These are phyloP conservation scores for Mycena haematopus DNA, from an alignment of 768 basidiomycete genomes.

Conservation along the genomic window DNA sequence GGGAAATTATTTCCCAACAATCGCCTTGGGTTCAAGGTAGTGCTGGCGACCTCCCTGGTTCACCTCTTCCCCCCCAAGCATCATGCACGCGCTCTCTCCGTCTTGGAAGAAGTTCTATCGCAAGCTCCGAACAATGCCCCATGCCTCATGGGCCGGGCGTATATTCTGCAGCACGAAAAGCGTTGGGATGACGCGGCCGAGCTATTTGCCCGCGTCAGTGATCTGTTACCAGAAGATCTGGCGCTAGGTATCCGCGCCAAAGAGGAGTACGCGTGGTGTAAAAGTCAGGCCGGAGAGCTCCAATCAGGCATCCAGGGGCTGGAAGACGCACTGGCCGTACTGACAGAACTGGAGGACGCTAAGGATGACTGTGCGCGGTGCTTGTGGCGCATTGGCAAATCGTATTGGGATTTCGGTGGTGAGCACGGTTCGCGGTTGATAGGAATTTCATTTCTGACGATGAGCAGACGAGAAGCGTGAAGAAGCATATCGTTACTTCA, in stretches of 20 bases:
- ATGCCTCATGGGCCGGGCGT: slow-evolving; percentile 78
- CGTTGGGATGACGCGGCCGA: slow-evolving; percentile 73
- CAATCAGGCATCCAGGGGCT: slow-evolving; percentile 56
- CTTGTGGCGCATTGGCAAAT: slow-evolving; percentile 85
- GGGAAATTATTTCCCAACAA: slow-evolving; percentile 63
- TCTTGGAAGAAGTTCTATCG: slow-evolving; percentile 76
- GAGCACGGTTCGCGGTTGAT: slow-evolving; percentile 32
- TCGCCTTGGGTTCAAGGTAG: slow-evolving; percentile 70
- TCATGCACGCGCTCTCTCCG: slow-evolving; percentile 75
- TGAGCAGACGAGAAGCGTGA: slow-evolving; percentile 55
- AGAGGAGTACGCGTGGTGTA: slow-evolving; percentile 91
- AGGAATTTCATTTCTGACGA: slow-evolving; percentile 10
- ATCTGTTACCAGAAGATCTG: slow-evolving; percentile 51
- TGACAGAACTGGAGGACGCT: slow-evolving; percentile 54
- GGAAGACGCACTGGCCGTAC: slow-evolving; percentile 49
- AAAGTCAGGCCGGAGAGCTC: slow-evolving; percentile 55
- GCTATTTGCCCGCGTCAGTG: slow-evolving; percentile 65
- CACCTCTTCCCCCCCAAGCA: slow-evolving; percentile 91
- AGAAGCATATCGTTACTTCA: slow-evolving; percentile 80
- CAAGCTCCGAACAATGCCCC: slow-evolving; percentile 65
- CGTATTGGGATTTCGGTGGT: slow-evolving; percentile 78
- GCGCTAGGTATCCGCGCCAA: slow-evolving; percentile 63
- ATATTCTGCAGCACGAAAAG: slow-evolving; percentile 65
- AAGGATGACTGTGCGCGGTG: slow-evolving; percentile 75
- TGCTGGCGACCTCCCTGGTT: slow-evolving; percentile 78